These are phyloP conservation scores for Nyssa sinensis DNA, from an alignment of 148 eudicot genomes.

Conservation along the genomic window DNA sequence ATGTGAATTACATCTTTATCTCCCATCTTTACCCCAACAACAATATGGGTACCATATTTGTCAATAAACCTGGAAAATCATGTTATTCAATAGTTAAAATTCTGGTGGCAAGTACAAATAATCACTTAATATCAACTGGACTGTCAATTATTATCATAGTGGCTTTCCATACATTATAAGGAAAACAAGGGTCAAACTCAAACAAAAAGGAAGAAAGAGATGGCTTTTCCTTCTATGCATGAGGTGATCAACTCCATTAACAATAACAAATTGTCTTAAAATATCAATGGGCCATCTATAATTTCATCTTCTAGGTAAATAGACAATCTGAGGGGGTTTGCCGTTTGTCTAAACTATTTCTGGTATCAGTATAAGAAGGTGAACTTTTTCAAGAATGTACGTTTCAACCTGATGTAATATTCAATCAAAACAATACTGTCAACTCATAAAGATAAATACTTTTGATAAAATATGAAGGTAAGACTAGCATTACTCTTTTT, in stretches of 20 bases:
- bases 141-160: background rate
- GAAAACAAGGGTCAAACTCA: too few relatives aligned
- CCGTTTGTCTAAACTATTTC: background rate
- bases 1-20: constrained; percentile 88
- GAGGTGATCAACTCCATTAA: background rate
- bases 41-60: constrained; percentile 84
- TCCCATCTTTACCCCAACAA: constrained; percentile 31
- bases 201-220: too few relatives aligned
- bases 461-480: too few relatives aligned
- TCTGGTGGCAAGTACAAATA: background rate
- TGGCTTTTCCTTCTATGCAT: background rate
- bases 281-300: background rate
- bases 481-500: too few relatives aligned
- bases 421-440: too few relatives aligned
- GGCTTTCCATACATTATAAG: background rate
- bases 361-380: background rate
- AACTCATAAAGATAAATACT: too few relatives aligned
- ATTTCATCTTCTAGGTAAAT: background rate
- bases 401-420: too few relatives aligned
- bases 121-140: background rate
- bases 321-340: background rate
- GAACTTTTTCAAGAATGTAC: background rate
- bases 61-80: constrained; percentile 79
- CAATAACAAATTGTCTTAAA: too few relatives aligned
- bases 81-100: background rate